Base-by-base conservation (phyloP, 2,329 filamentous ascomycete genomes). In the Aspergillus viridinutans region DNA sequence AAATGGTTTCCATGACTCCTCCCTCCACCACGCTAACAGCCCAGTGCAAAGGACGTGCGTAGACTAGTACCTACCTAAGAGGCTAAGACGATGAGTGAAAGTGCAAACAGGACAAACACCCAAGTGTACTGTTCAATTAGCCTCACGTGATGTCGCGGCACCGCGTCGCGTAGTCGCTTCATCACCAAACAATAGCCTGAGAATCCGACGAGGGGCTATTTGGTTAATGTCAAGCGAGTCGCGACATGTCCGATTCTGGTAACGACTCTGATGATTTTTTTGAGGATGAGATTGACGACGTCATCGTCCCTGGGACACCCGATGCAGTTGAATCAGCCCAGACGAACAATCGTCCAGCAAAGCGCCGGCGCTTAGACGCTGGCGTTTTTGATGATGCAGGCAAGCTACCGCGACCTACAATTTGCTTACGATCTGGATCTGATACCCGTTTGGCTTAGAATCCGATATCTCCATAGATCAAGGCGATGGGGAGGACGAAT, bases 291-390 rank as follows among this genome's bases (percentile, higher is more conserved):
- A 23, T 63, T 12, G 61, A 69, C 53, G 69, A 68, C 20, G 69
- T 69, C 48, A 58, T 70, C 40, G 65, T 69, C 4, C 64, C 67
- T 7, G 61, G 60, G 40, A 57, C 62, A 40, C 53, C 64, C 12
- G 58, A 64, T 56, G 48, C 45, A 10, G 28, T 57, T 7, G 1
- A 25, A 26, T 49, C n/a, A 53, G 58, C 6, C 48, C 28, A 38
- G 54, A 23, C 20, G 50, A 45, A 32, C 54, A 10, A 69, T 14
- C 72, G 65, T 50, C 65, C 71, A 10, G 52, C 65, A 6, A 76
- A 76, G 57, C 69, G 73, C 47, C 72, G 68, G 47, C 73, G 74
- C 43, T 53, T 74, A 26, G 62, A 64, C 55, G 52, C 59, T n/a
- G 52, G n/a, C 6, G 50, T 32, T 6, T 20, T 48, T 32, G 21